Conservation (phyloP, 2,329 filamentous ascomycete genomes). For the Fusarium nurragi region DNA sequence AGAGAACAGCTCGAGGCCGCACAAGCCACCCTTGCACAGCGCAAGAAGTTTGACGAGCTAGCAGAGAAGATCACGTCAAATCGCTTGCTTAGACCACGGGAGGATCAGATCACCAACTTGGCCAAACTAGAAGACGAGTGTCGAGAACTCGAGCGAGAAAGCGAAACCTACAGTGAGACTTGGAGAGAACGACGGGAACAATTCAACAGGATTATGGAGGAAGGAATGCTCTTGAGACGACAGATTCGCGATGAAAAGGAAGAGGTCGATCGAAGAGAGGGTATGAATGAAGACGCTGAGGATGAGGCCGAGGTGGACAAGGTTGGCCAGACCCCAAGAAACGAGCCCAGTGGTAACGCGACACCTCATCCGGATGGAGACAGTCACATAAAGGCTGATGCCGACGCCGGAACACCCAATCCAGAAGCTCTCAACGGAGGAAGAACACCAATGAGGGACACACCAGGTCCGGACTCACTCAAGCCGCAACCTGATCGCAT, state of each 20-base stretch:
- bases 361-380: constrained; percentile 61
- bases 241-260: constrained; percentile 96
- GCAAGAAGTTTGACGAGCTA: constrained; percentile 87
- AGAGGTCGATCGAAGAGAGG: constrained; percentile 87
- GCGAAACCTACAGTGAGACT: constrained; percentile 79
- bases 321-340: constrained; percentile 60
- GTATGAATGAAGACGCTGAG: constrained; percentile 76
- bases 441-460: constrained; percentile 48
- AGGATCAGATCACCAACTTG: constrained; percentile 81
- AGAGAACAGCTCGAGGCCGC: constrained; percentile 80
- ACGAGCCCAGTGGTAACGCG: constrained; percentile 61
- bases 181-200: constrained; percentile 88
- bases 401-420: constrained; percentile 43
- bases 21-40: constrained; percentile 76
- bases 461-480: constrained; percentile 45
- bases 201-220: constrained; percentile 88
- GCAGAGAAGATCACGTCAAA: constrained; percentile 88
- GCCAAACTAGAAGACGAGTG: constrained; percentile 89
- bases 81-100: constrained; percentile 79
- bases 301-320: constrained; percentile 62
- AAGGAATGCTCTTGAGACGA: constrained; percentile 85
- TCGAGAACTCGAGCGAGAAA: constrained; percentile 84
- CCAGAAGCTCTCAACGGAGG: constrained; percentile 44
- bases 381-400: constrained; percentile 43
- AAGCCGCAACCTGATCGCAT: constrained; percentile 29